Evolutionary conservation across 2,329 filamentous ascomycete species (phyloP), one percentile per base, ranked within the genome.

Genomic region (Talaromyces amestolkiae): DNA sequence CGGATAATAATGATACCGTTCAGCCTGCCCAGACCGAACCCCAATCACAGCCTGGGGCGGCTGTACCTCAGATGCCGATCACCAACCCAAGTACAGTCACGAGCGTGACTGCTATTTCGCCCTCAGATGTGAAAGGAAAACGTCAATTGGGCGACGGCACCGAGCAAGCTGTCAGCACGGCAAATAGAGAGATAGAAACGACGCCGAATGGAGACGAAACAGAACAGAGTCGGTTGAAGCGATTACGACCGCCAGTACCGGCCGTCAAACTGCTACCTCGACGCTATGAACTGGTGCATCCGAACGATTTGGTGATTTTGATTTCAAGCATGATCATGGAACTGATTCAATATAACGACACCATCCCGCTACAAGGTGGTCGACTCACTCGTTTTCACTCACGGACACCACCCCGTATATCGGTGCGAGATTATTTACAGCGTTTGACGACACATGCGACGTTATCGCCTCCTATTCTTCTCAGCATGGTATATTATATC

Each of bases 401-500:
- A 53, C 89, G 93, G 72, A 87, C 89, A 17, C 89, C 95, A 1
- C 95, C 95, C 8, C 93, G 91, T 61, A 99, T 99, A 66, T 97
- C 93, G 31, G 94, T 99, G 37, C 85, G 90, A 68, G 95, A 99
- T 76, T 99, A 99, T 76, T 85, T 99, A 41, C 91, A 95, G 73
- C 89, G 95, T 68, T 84, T 99, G 65, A 95, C 96, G 27, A 92
- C 93, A 66, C 95, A 99, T 76, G 95, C 95, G 31, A 97, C 94
- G 0, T 84, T 99, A 3, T 93, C 92, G 7, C 93, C 95, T 13
- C 94, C 95, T 0, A 90, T 99, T 60, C 84, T 99, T n/a, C 86
- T 99, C 41, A 95, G 93, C 71, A 98, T 99, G 92, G 95, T 99
- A 65, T 99, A 96, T 76, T 99, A 98, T 74, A 98, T 99, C 73